Evolutionary conservation across 177 flowering plant genomes (phyloP).

Genomic region (Tripterygium wilfordii): DNA sequence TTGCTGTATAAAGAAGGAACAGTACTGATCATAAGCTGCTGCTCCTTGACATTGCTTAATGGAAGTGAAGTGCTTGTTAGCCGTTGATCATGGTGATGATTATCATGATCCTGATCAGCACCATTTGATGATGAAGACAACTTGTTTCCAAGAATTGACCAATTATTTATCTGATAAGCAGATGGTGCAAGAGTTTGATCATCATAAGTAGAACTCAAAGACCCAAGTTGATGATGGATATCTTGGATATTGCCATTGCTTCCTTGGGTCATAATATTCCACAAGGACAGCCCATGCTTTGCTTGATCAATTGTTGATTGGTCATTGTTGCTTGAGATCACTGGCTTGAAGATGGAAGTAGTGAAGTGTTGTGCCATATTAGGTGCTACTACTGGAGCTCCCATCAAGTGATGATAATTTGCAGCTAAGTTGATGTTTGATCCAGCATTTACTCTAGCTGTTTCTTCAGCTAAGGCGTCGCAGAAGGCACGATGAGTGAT

Average conservation of each 20-base stretch:
- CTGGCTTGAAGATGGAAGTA: constrained; percentile 58
- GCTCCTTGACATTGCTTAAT: constrained; percentile 19
- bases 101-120: constrained; percentile 24
- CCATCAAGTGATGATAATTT: constrained; percentile 42
- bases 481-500: constrained; percentile 94
- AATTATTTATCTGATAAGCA: constrained; percentile 25
- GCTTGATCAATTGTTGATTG: not conserved
- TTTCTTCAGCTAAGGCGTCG: constrained; percentile 90
- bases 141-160: constrained; percentile 41
- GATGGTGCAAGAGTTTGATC: constrained; percentile 32
- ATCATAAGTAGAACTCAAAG: constrained; percentile 10
- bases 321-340: no score
- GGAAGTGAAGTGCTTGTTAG: constrained; percentile 24
- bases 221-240: constrained; percentile 17
- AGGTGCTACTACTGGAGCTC: constrained; percentile 41
- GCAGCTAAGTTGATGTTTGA: constrained; percentile 22
- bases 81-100: no score
- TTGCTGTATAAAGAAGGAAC: constrained; percentile 68
- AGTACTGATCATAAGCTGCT: constrained; percentile 17
- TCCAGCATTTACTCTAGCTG: constrained; percentile 62
- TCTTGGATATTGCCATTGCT: constrained; percentile 10
- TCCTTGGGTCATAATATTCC: constrained; percentile 58
- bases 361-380: constrained; percentile 44
- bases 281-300: constrained; percentile 37
- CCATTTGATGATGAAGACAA: constrained; percentile 13